These are phyloP conservation scores for Penicillium fimorum DNA, from an alignment of 495 filamentous ascomycete genomes.

Conservation along the genomic window DNA sequence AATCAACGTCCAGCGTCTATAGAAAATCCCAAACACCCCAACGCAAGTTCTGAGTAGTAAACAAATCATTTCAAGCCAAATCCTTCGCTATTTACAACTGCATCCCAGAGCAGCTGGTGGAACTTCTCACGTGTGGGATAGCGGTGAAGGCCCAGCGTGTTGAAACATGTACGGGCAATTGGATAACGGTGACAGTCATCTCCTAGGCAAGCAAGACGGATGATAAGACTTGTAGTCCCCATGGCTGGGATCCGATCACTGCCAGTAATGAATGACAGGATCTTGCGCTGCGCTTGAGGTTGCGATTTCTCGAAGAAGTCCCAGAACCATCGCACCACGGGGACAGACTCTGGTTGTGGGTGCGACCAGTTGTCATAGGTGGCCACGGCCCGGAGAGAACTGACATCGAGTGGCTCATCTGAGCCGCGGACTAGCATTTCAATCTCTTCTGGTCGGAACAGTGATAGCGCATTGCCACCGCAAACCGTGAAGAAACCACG, in stretches of 20 bases:
- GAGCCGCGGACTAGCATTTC: conserved; percentile 86
- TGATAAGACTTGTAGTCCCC: conserved; percentile 78
- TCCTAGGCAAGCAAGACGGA: conserved; percentile 72
- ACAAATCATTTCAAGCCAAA: conserved; percentile 78
- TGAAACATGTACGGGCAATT: conserved; percentile 89
- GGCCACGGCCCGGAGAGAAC: conserved; percentile 71
- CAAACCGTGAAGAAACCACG: conserved; percentile 93
- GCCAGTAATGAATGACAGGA: conserved; percentile 89
- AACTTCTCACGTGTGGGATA: conserved; percentile 65
- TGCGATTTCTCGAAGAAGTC: conserved; percentile 65
- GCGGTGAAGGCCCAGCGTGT: conserved; percentile 73
- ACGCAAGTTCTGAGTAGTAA: conserved; percentile 3
- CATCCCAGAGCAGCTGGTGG: conserved; percentile 75
- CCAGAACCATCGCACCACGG: conserved; percentile 87
- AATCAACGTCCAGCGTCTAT: conserved; percentile 17
- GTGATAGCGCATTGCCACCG: conserved; percentile 80
- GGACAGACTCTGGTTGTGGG: conserved; percentile 52
- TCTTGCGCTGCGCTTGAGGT: conserved; percentile 68
- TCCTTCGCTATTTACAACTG: conserved; percentile 86
- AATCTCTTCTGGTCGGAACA: conserved; percentile 94
- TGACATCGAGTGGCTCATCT: conserved; percentile 80
- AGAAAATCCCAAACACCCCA: conserved; percentile 10
- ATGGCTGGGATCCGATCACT: conserved; percentile 91
- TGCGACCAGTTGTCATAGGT: conserved; percentile 77
- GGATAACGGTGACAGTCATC: conserved; percentile 75